Percentiles rank a stretch among this genome's conserved stretches.
Conservation (phyloP, 106 monocot species). For the Dioscorea zingiberensis region DNA sequence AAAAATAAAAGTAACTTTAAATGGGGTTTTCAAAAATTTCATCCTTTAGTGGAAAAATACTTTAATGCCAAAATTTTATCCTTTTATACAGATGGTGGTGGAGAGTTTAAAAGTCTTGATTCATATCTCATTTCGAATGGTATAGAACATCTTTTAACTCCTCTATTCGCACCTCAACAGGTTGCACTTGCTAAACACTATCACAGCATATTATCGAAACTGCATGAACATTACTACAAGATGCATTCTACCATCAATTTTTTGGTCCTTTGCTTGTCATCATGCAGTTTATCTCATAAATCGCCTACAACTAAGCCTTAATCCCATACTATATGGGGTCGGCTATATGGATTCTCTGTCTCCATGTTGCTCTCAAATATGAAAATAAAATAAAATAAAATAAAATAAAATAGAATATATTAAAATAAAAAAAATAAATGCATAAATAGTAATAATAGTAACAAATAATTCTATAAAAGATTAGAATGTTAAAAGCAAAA, state of each 20-base stretch:
- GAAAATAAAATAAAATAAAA: too few relatives aligned
- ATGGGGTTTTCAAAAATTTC: constrained; percentile 8
- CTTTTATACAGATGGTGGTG: constrained; percentile 7
- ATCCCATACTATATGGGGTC: too few relatives aligned
- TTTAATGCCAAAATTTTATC: constrained; percentile 3
- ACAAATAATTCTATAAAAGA: too few relatives aligned
- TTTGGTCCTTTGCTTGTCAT: constrained; percentile 6
- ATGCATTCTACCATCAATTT: constrained; percentile 10
- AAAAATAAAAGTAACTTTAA: constrained; percentile 13
- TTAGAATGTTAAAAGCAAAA: too few relatives aligned
- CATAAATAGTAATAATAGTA: too few relatives aligned
- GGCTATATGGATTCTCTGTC: too few relatives aligned
- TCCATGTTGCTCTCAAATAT: too few relatives aligned
- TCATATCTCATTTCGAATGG: background rate
- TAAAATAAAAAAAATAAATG: too few relatives aligned
- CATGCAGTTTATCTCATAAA: constrained; percentile 12
- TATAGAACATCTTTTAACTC: constrained; percentile 8
- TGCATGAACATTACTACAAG: background rate
- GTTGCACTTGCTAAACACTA: background rate
- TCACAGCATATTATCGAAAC: constrained; percentile 17
- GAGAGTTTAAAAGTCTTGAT: background rate
- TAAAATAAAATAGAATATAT: too few relatives aligned
- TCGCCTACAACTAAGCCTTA: too few relatives aligned
- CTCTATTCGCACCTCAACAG: constrained; percentile 7
- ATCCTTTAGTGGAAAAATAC: background rate